Base-by-base conservation (phyloP, 2,329 filamentous ascomycete species). In the Pseudogymnoascus sp. region DNA sequence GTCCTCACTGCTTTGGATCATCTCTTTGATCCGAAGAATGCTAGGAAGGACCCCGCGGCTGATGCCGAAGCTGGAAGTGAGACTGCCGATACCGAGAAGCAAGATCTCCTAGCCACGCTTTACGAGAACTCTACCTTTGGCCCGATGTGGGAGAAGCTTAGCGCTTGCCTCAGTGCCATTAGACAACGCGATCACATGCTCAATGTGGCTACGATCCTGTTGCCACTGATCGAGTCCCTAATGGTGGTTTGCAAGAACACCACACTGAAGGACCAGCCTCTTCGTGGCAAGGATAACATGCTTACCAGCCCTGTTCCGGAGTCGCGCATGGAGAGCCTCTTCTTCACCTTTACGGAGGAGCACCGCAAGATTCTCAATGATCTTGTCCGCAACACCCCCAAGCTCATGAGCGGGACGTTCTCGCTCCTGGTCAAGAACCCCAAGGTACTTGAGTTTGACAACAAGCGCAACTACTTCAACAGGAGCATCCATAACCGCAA, bases 231-330 rank as follows among this genome's bases (percentile, higher is more conserved):
- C 65, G 95, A 99, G 76, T 91, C 93, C 5, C 81, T 99, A 66
- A 99, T 99, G 95, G 95, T 99, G 62, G 93, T 99, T 29, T 99
- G 96, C 83, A 99, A 97, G 80, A 97, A 97, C 75, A 96, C 92
- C 7, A 89, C 91, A 1, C 77, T 56, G 74, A 82, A 67, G 74
- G 72, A 71, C 35, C 35, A 38, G 59, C 59, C 59, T 11, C 33
- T 40, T 11, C 59, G 38, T 11, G 77, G 75, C 66, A 89, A 89
- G 72, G 90, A 95, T 59, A 82, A 90, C 74, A 80, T 87, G 13
- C 76, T 92, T 38, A 86, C 89, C 21, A 96, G 89, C 69, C 90
- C 91, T 64, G 81, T 87, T 35, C 89, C 91, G 1, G 91, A 96
- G 72, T 86, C 85, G 59, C 86, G 86, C 62, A 93, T 96, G 79